A percentile compares a stretch with the other conserved stretches of the same genome.
Evolutionary conservation across 306 rosid genomes (phyloP).

Genomic region (Sindora glabra): DNA sequence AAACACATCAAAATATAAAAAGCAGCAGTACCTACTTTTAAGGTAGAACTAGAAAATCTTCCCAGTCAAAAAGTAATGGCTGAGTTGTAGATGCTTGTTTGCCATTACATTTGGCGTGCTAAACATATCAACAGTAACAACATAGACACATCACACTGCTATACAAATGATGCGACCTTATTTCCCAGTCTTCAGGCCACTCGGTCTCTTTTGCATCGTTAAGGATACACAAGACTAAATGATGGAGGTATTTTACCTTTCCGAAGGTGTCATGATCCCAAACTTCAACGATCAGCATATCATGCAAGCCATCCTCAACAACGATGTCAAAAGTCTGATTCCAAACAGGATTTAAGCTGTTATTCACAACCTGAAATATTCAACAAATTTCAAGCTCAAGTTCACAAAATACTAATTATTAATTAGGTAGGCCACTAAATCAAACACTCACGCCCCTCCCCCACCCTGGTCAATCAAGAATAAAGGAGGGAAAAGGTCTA

Average conservation of each 20-base stretch:
- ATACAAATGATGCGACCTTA: background rate
- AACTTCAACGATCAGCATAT: constrained; percentile 82
- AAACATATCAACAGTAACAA: background rate
- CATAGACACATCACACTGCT: background rate
- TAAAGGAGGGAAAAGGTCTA: background rate
- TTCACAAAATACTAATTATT: constrained; percentile 4
- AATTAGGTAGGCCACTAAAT: background rate
- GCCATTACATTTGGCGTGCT: background rate
- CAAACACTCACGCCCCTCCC: background rate
- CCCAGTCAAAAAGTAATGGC: background rate
- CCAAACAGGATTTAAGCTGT: constrained; percentile 90
- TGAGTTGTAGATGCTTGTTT: background rate
- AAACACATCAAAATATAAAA: too few relatives aligned
- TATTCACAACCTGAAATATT: constrained; percentile 75
- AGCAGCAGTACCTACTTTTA: too few relatives aligned
- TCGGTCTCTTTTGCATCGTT: too few relatives aligned
- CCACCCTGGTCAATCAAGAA: constrained; percentile 7
- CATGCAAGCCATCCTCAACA: constrained; percentile 95
- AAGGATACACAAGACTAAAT: background rate
- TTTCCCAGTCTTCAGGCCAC: too few relatives aligned
- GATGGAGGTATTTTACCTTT: constrained; percentile 45
- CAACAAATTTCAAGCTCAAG: constrained; percentile 6
- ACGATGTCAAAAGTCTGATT: constrained; percentile 95
- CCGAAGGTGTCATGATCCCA: constrained; percentile 97
- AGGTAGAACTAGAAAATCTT: too few relatives aligned